A percentile compares a stretch with the other conserved stretches of the same genome.
These are phyloP conservation scores for Arbutus unedo DNA, from an alignment of 148 eudicot species.

Conservation along the genomic window DNA sequence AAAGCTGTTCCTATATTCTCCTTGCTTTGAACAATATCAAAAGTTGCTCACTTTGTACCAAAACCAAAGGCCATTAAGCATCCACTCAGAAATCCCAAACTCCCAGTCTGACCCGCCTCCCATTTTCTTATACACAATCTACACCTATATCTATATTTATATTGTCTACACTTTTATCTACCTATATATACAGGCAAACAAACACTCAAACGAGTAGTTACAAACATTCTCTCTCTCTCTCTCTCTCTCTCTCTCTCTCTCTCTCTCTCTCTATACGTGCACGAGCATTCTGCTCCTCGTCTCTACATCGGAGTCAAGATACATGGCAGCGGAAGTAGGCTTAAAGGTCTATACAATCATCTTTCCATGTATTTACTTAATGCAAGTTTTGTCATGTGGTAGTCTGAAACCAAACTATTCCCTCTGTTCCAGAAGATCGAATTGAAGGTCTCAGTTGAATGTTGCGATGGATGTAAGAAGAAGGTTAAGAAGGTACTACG, in stretches of 20 bases:
- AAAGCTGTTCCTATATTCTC: neutral
- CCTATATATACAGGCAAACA: neutral
- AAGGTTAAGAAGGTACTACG: conserved; percentile 11
- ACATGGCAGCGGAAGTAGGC: conserved; percentile 5
- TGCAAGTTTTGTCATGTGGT: conserved; percentile 3
- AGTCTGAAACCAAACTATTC: conserved; percentile 13
- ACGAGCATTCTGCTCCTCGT: neutral
- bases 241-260: neutral
- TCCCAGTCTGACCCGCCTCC: neutral
- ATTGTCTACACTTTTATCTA: too few relatives aligned
- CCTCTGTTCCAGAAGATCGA: conserved; percentile 15
- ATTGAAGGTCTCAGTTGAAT: conserved; percentile 8
- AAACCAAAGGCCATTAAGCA: conserved; percentile 3
- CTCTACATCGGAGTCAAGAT: neutral
- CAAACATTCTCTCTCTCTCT: neutral
- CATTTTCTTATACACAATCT: neutral
- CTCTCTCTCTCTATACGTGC: neutral
- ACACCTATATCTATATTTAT: neutral
- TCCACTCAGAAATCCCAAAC: neutral
- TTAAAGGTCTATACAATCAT: neutral
- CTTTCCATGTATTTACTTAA: neutral
- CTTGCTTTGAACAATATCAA: neutral
- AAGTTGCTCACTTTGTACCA: neutral
- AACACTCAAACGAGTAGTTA: conserved; percentile 1
- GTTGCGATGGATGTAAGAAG: conserved; percentile 18